Evolutionary conservation across 2,329 filamentous ascomycete species (phyloP).

Genomic region (Hypoxylon sp.): DNA sequence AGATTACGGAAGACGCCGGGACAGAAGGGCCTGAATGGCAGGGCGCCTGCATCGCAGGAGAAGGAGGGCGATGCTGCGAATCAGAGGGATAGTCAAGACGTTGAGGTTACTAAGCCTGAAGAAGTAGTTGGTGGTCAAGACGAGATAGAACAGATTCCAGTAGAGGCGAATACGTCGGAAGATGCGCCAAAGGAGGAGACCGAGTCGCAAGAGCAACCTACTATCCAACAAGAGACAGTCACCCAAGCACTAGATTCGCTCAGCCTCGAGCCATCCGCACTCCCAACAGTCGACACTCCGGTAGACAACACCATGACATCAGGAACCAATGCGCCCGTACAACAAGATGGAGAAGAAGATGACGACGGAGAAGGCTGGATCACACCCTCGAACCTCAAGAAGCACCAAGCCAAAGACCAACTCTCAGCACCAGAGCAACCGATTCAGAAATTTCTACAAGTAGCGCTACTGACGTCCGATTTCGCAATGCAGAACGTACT

Average conservation of each 20-base stretch:
- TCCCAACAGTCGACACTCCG: conserved; percentile 39
- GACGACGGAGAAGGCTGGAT: conserved; percentile 87
- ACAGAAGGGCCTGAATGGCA: conserved; percentile 83
- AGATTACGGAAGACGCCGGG: conserved; percentile 82
- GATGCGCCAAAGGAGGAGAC: conserved; percentile 10
- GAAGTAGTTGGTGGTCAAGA: conserved; percentile 28
- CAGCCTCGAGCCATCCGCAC: conserved; percentile 45
- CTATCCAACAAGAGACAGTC: conserved; percentile 45
- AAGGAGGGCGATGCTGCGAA: conserved; percentile 50
- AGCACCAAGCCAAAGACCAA: conserved; percentile 79
- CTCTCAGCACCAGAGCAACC: conserved; percentile 64
- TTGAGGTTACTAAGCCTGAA: conserved; percentile 16
- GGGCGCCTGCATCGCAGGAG: conserved; percentile 67
- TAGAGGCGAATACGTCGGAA: conserved; percentile 14
- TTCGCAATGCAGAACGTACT: conserved; percentile 99
- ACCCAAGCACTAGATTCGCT: conserved; percentile 48
- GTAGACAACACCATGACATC: conserved; percentile 30
- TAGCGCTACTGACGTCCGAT: conserved; percentile 93
- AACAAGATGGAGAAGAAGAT: conserved; percentile 49
- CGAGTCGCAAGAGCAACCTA: conserved; percentile 33
- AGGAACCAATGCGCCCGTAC: conserved; percentile 28
- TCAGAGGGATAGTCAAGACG: conserved; percentile 38
- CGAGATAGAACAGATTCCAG: conserved; percentile 25
- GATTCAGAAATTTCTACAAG: conserved; percentile 79
- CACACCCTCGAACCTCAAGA: conserved; percentile 91